Evolutionary conservation across 208 protist genomes (phyloP).

Genomic region (Jaenimonas drosophilae): DNA sequence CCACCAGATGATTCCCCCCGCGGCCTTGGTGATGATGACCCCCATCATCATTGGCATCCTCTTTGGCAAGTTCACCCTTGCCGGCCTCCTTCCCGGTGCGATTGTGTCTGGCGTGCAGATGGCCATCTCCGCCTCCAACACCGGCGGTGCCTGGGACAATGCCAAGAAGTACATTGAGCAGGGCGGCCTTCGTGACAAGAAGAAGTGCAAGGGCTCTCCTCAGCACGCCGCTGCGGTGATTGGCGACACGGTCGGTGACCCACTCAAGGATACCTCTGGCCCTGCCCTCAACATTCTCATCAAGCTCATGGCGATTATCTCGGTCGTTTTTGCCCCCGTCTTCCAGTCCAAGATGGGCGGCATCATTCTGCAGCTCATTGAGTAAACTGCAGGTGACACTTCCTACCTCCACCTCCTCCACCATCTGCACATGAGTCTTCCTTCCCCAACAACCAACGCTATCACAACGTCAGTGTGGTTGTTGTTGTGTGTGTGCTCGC

Average conservation of each 20-base stretch:
- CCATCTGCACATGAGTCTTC: too few species aligned
- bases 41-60: slow-evolving; percentile 89
- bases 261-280: slow-evolving; percentile 95
- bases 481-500: too few species aligned
- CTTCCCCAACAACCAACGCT: too few species aligned
- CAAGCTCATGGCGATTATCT: slow-evolving; percentile 94
- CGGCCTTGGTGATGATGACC: slow-evolving; percentile 87
- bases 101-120: slow-evolving; percentile 91
- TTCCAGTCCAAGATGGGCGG: slow-evolving; percentile 75
- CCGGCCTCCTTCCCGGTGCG: slow-evolving; percentile 83
- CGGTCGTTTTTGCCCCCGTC: slow-evolving; percentile 89
- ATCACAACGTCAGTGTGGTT: too few species aligned
- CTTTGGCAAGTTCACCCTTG: slow-evolving; percentile 88
- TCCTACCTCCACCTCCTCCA: too few species aligned
- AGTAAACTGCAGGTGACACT: slow-evolving; percentile 17
- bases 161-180: slow-evolving; percentile 97
- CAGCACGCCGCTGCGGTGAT: slow-evolving; percentile 93
- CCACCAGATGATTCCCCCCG: slow-evolving; percentile 92
- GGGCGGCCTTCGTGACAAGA: slow-evolving; percentile 75
- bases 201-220: slow-evolving; percentile 86
- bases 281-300: slow-evolving; percentile 94
- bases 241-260: slow-evolving; percentile 96
- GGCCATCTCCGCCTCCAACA: slow-evolving; percentile 92
- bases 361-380: slow-evolving; percentile 37
- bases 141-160: slow-evolving; percentile 96